Evolutionary conservation across 371 early-diverging fungal genomes (phyloP).

Genomic region (Gilbertella persicaria): DNA sequence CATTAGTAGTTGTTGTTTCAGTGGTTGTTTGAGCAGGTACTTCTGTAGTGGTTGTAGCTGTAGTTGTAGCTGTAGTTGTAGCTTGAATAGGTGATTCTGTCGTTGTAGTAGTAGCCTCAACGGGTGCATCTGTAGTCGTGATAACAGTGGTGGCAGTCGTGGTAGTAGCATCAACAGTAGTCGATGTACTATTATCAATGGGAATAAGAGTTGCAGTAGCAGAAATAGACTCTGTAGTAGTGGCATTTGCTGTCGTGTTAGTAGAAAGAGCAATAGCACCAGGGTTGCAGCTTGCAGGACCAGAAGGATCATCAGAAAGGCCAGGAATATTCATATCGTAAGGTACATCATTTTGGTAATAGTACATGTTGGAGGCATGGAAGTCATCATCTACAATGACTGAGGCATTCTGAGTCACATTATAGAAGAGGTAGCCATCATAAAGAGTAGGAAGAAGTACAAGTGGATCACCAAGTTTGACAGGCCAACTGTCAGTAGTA

Average conservation of each 20-base stretch:
- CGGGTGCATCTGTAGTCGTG: too few relatives aligned
- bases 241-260: neutral
- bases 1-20: neutral
- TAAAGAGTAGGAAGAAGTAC: slow-evolving; percentile 8
- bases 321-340: slow-evolving; percentile 11
- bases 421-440: slow-evolving; percentile 5
- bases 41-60: slow-evolving; percentile 4
- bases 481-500: slow-evolving; percentile 9
- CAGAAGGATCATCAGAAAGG: slow-evolving; percentile 7
- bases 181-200: neutral
- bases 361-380: slow-evolving; percentile 23
- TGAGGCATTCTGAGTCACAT: slow-evolving; percentile 26
- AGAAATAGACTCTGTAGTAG: neutral
- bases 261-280: slow-evolving; percentile 4
- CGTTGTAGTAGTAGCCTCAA: slow-evolving; percentile 1
- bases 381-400: slow-evolving; percentile 29
- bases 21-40: slow-evolving; percentile 1
- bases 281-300: slow-evolving; percentile 1
- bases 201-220: slow-evolving; percentile 1
- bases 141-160: slow-evolving; percentile 2
- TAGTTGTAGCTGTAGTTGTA: slow-evolving; percentile 7
- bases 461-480: neutral
- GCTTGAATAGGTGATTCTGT: slow-evolving; percentile 2
- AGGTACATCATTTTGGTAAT: slow-evolving; percentile 33
- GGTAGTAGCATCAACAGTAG: slow-evolving; percentile 1